Evolutionary conservation across 2,329 filamentous ascomycete species (phyloP), one percentile per base, ranked within the genome.

Genomic region (Cordyceps pruinosa): DNA sequence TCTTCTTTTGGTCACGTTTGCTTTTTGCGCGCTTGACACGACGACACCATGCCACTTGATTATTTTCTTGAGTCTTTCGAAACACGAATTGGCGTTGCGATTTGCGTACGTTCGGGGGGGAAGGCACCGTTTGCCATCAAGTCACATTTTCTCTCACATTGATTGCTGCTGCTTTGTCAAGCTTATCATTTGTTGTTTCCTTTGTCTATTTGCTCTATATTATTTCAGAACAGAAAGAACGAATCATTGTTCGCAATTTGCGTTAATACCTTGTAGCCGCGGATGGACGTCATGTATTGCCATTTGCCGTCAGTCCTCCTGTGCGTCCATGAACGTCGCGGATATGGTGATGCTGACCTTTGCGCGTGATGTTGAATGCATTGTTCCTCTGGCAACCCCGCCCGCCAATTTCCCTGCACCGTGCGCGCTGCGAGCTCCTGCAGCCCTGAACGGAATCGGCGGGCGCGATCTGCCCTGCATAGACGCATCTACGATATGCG

Each of bases 51-150:
- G 51, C 62, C 61, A 64, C 63, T 61, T 61, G 59, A 66, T 57
- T 51, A 49, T 67, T 66, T 67, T 66, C 63, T 65, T 63, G 61
- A 63, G 64, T 66, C 61, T 65, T 35, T 44, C 61, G 39, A 68
- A 68, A 72, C 66, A 72, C 69, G 70, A 72, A 54, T 69, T 70
- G 71, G 71, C 71, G 71, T 73, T 73, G 70, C 72, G 71, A 73
- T 70, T 61, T 66, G 37, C 55, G 46, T 51, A 51, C 32, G 21
- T 54, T 54, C 30, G 41, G 51, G 41, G 30, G 30, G 41, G 13
- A 19, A 23, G 39, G 39, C 12, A 42, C 30, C 44, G 34, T 50
- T 57, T 51, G 55, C 47, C 55, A 57, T 51, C 28, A 39, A 39
- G 55, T 57, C 47, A 57, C 47, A 51, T 57, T 55, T 34, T 60